Conservation (phyloP, 2,329 filamentous ascomycete species). For the Fusarium virguliforme region DNA sequence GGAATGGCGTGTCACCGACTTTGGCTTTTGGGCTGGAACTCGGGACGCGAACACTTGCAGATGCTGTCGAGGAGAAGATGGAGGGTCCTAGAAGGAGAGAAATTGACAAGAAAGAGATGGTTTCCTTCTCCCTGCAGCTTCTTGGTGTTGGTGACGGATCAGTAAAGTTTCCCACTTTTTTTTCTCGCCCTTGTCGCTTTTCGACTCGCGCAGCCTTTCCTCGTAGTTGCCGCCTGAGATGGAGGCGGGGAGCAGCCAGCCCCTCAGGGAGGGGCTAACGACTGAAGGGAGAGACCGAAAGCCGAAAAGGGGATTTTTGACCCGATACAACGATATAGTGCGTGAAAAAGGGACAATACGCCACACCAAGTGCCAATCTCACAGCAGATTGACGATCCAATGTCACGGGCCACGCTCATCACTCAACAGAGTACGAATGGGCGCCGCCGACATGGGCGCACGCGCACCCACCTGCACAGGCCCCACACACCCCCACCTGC, state of each 20-base stretch:
- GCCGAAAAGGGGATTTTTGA: conserved; percentile 24
- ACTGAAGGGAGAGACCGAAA: conserved; percentile 12
- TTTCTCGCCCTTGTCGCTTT: conserved; percentile 34
- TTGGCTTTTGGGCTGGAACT: conserved; percentile 14
- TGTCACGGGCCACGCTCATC: conserved; percentile 30
- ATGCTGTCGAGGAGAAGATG: not conserved
- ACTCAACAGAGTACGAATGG: conserved; percentile 16
- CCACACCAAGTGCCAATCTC: conserved; percentile 32
- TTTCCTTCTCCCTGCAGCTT: conserved; percentile 22
- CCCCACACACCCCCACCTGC: conserved; percentile 45
- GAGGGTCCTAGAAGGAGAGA: not conserved
- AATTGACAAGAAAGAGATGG: conserved; percentile 17
- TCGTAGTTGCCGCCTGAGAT: conserved; percentile 32
- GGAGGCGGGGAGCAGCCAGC: conserved; percentile 17
- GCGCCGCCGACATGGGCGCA: conserved; percentile 24
- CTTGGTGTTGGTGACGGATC: conserved; percentile 24
- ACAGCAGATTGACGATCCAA: not conserved
- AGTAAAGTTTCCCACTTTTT: conserved; percentile 16
- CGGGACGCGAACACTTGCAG: conserved; percentile 6
- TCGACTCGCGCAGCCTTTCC: conserved; percentile 26
- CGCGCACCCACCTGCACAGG: conserved; percentile 25
- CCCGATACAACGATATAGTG: conserved; percentile 23
- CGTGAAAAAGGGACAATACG: conserved; percentile 2
- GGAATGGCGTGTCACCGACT: conserved; percentile 38
- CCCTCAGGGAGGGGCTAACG: conserved; percentile 23